phyloP scores from a whole-genome alignment of 2,329 filamentous ascomycete genomes.

The Coniochaeta sp. region DNA sequence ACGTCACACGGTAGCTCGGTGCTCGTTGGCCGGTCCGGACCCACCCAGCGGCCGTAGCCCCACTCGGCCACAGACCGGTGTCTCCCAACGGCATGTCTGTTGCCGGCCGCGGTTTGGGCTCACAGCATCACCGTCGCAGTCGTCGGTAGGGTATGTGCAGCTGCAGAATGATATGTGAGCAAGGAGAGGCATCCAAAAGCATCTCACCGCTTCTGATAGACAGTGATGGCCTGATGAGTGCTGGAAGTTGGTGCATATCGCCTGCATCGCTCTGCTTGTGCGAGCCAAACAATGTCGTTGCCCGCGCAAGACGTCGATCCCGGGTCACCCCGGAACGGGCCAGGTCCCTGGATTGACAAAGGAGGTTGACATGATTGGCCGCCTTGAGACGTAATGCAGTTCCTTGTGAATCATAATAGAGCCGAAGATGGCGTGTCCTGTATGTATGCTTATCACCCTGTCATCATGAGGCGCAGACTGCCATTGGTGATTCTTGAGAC shows the following conservation, averaged over 20 bases:
- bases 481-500: neutral
- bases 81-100: neutral
- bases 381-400: neutral
- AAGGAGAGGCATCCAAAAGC: neutral
- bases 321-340: neutral
- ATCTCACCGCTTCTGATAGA: neutral
- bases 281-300: neutral
- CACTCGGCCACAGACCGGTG: neutral
- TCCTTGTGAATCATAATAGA: neutral
- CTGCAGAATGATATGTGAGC: neutral
- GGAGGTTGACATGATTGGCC: neutral
- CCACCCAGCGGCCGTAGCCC: neutral
- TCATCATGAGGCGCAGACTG: neutral
- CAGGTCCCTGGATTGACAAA: neutral
- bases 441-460: neutral
- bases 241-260: neutral
- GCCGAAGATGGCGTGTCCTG: neutral
- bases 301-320: neutral
- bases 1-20: neutral
- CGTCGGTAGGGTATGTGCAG: neutral
- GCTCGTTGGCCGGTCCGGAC: neutral
- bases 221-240: neutral
- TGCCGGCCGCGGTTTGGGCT: neutral
- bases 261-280: neutral
- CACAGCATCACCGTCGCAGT: neutral